Evolutionary conservation across 75 land plant genomes (phyloP).

Genomic region (Cunninghamia lanceolata): DNA sequence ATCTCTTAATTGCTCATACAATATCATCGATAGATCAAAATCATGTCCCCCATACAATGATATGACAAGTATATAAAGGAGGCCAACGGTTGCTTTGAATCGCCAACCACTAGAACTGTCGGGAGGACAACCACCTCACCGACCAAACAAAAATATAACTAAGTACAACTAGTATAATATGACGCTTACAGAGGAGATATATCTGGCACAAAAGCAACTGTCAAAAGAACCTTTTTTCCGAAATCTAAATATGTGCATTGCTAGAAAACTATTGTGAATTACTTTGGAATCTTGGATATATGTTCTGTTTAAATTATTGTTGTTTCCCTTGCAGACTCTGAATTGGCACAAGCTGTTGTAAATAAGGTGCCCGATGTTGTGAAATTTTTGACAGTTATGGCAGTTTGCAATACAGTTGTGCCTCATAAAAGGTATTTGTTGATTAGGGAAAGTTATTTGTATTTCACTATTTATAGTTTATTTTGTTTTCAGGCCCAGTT

Average conservation of each 20-base stretch:
- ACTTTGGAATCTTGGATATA: not conserved
- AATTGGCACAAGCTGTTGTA: conserved; percentile 53
- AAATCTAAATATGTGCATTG: not conserved
- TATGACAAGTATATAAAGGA: too few relatives aligned
- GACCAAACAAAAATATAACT: too few relatives aligned
- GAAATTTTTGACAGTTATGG: conserved; percentile 81
- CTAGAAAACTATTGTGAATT: not conserved
- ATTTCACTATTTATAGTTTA: not conserved
- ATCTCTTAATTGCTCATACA: too few relatives aligned
- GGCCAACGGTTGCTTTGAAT: too few relatives aligned
- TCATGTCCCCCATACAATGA: too few relatives aligned
- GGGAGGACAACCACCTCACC: too few relatives aligned
- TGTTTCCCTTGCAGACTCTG: conserved; percentile 47
- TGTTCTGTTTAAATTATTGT: not conserved
- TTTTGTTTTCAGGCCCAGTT: not conserved
- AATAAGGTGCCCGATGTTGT: conserved; percentile 61
- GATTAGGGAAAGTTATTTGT: not conserved
- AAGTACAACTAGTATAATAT: too few relatives aligned
- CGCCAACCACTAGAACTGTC: too few relatives aligned
- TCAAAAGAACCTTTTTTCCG: not conserved
- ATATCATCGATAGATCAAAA: too few relatives aligned
- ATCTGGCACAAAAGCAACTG: not conserved
- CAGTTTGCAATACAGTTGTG: conserved; percentile 95
- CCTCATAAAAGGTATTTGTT: conserved; percentile 65
- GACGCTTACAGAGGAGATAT: too few relatives aligned